A percentile compares a stretch with the other conserved stretches of the same genome.
Evolutionary conservation across 2,329 filamentous ascomycete genomes (phyloP).

Genomic region (Sporothrix protearum): DNA sequence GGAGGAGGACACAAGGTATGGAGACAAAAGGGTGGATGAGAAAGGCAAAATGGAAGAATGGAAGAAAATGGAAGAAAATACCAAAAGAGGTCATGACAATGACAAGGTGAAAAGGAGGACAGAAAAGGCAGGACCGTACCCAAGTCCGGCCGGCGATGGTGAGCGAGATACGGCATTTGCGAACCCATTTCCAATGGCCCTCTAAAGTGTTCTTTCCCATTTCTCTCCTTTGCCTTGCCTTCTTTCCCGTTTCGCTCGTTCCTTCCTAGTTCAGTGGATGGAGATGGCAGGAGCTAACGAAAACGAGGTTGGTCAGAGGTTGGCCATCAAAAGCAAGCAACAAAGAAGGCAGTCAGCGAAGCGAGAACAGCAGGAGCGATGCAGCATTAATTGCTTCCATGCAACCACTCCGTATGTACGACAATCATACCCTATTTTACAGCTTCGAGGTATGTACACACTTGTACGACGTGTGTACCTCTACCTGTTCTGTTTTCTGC

Average conservation of each 20-base stretch:
- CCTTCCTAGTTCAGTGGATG: not conserved
- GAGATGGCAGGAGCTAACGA: constrained; percentile 14
- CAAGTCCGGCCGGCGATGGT: not conserved
- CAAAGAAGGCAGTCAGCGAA: not conserved
- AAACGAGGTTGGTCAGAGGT: constrained; percentile 21
- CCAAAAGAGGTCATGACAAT: not conserved
- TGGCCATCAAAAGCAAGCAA: constrained; percentile 7
- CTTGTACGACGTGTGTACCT: not conserved
- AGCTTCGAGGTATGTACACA: not conserved
- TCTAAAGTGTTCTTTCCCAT: constrained; percentile 15
- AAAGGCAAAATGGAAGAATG: too few species aligned
- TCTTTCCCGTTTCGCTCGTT: constrained; percentile 5
- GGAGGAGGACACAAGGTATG: not conserved
- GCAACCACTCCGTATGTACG: too few species aligned
- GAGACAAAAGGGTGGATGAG: not conserved
- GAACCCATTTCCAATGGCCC: not conserved
- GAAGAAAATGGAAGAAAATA: not conserved
- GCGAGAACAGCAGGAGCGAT: constrained; percentile 4
- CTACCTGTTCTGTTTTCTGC: not conserved
- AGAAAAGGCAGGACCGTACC: not conserved
- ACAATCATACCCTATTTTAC: too few species aligned
- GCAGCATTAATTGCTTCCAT: not conserved
- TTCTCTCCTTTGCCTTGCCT: not conserved
- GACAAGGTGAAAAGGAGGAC: not conserved
- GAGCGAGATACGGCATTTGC: not conserved